Base-by-base conservation (phyloP, 495 filamentous ascomycete species). In the Penicillium goetzii region DNA sequence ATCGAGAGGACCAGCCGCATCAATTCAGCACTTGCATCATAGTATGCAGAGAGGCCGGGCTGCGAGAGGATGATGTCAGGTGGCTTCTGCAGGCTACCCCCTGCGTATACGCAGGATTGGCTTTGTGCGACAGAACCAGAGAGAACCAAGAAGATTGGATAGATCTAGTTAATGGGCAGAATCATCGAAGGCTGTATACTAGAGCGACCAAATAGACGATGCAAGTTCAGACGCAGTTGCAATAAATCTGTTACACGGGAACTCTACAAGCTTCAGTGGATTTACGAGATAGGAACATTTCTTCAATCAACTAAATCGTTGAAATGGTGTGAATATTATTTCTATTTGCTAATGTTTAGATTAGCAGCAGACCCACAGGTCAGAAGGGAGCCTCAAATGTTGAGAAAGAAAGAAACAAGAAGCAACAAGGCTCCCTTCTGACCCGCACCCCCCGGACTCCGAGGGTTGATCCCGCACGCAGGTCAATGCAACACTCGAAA, bases 271-370 rank as follows among this genome's bases (percentile, higher is more conserved):
- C 4, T 4, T 43, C 15, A 30, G n/a, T 11, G 38, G 53, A 38
- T 4, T 9, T n/a, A 36, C n/a, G 2, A 38, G 10, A 36, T 36
- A 2, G 30, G 10, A 23, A 56, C 34, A 11, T 3, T n/a, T 55
- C 17, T 7, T 54, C 2, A 53, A 57, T 23, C 12, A 40, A 57
- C 36, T 51, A 45, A 56, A 53, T 65, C 21, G 43, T 56, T 60
- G 45, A 59, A 47, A 49, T 67, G 58, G 43, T 61, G 59, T 64
- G 43, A 69, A 72, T 65, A 80, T 76, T 77, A 77, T 64, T 76
- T 66, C 75, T 57, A 57, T 72, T 69, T 71, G 78, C 78, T 74
- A 80, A 80, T 80, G 77, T 77, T 80, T 78, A 79, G 72, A 78
- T 80, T 78, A 78, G 78, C 78, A 78, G 76, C 76, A 68, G 60